Conservation (phyloP, 2,329 filamentous ascomycete species). For the Tolypocladium paradoxum region DNA sequence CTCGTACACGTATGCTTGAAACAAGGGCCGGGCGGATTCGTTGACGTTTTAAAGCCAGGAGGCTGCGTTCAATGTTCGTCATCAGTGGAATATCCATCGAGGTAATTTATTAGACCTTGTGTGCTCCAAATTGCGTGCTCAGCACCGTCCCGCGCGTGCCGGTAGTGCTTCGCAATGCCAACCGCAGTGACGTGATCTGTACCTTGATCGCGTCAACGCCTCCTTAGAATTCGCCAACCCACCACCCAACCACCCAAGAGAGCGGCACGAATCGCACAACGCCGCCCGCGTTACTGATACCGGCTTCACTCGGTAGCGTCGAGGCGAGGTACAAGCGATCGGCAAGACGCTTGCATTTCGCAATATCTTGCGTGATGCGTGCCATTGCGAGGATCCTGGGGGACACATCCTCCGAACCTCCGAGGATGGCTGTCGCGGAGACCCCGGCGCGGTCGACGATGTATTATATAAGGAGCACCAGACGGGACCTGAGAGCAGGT, state of each 20-base stretch:
- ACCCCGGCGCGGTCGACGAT: not conserved
- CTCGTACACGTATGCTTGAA: not conserved
- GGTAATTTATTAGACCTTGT: not conserved
- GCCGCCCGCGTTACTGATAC: not conserved
- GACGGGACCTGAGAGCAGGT: too few species aligned
- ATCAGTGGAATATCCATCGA: not conserved
- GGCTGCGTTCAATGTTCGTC: not conserved
- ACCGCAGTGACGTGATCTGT: constrained; percentile 9
- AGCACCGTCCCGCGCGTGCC: not conserved
- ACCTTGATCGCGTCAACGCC: constrained; percentile 8
- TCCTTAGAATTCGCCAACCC: not conserved
- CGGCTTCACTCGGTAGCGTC: not conserved
- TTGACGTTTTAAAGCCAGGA: not conserved
- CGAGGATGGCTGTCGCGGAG: not conserved
- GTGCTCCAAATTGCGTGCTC: not conserved
- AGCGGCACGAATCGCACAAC: not conserved
- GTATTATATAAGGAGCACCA: not conserved
- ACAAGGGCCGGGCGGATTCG: not conserved
- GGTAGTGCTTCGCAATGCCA: not conserved
- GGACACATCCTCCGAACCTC: not conserved
- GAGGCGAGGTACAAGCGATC: not conserved
- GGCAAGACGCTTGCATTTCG: not conserved
- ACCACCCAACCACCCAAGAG: not conserved
- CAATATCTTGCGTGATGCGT: not conserved
- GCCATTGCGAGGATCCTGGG: not conserved